Percentiles rank a stretch among this genome's conserved stretches.
Conservation (phyloP, 495 filamentous ascomycete species). For the Aspergillus bertholletiae region DNA sequence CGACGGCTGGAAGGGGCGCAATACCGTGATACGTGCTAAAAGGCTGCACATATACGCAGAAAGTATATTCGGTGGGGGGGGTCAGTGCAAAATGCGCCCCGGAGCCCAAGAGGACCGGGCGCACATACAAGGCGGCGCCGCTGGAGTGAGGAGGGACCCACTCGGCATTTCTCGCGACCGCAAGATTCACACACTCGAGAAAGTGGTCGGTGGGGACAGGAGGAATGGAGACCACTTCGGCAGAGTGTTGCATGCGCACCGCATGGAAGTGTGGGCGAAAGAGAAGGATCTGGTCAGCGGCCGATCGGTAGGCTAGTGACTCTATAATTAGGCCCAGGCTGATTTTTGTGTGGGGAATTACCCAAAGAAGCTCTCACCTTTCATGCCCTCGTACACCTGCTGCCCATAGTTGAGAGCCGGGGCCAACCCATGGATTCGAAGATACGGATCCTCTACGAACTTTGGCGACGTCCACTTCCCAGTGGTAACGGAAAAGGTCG, state of each 20-base stretch:
- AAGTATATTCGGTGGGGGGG: conserved; percentile 31
- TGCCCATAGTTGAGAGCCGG: conserved; percentile 46
- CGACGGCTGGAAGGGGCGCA: conserved; percentile 33
- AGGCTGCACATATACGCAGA: conserved; percentile 41
- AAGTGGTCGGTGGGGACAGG: conserved; percentile 35
- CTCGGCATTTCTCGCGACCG: conserved; percentile 37
- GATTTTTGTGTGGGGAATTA: background rate
- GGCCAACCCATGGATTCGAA: conserved; percentile 40
- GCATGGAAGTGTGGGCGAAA: conserved; percentile 38
- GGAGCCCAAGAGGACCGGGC: conserved; percentile 39
- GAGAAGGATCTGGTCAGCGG: conserved; percentile 33
- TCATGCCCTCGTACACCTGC: conserved; percentile 30
- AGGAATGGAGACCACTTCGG: conserved; percentile 35
- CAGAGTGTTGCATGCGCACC: conserved; percentile 27
- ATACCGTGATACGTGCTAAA: conserved; percentile 34
- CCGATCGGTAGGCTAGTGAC: conserved; percentile 36
- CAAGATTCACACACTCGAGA: conserved; percentile 29
- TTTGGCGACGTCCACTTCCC: conserved; percentile 34
- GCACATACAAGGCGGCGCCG: conserved; percentile 40
- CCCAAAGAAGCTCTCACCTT: conserved; percentile 6
- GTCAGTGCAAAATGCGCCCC: conserved; percentile 28
- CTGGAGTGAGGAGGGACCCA: conserved; percentile 39
- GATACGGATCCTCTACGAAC: conserved; percentile 39
- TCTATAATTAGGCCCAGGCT: too few relatives aligned
- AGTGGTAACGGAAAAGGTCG: conserved; percentile 26